Conservation (phyloP, 2,329 filamentous ascomycete species). For the Huntiella bhutanensis region DNA sequence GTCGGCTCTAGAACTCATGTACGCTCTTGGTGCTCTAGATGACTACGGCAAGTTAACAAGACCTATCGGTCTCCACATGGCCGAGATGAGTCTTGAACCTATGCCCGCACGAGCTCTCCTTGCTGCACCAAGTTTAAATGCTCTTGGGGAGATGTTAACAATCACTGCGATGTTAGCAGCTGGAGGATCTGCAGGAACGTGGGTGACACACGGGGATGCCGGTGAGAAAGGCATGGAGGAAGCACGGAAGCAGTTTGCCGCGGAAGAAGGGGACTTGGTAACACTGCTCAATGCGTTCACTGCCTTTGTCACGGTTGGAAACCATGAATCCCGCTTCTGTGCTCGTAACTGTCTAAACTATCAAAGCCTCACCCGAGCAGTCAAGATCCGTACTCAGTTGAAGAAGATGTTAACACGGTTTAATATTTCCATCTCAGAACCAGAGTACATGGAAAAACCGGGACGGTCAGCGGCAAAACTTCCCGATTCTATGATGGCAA, state of each 20-base stretch:
- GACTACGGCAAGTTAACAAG: constrained; percentile 77
- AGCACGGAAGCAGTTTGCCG: constrained; percentile 64
- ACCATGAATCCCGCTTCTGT: constrained; percentile 72
- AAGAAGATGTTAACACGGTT: constrained; percentile 76
- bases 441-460: constrained; percentile 17
- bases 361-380: constrained; percentile 62
- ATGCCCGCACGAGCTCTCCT: constrained; percentile 89
- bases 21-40: constrained; percentile 70
- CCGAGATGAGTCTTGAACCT: constrained; percentile 78
- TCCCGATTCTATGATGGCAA: background rate
- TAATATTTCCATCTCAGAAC: constrained; percentile 50
- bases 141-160: constrained; percentile 68
- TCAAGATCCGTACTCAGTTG: constrained; percentile 72
- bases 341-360: constrained; percentile 74
- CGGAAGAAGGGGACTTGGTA: constrained; percentile 82
- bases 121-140: constrained; percentile 53
- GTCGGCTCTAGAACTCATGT: constrained; percentile 74
- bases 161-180: constrained; percentile 90
- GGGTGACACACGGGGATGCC: constrained; percentile 55
- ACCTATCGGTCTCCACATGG: constrained; percentile 78
- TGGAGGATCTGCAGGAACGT: constrained; percentile 43
- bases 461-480: no score
- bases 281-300: constrained; percentile 89
- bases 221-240: constrained; percentile 59
- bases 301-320: constrained; percentile 65